A percentile compares a stretch with the other conserved stretches of the same genome.
Evolutionary conservation across 306 rosid genomes (phyloP).

Genomic region (Dalbergia cultrata): DNA sequence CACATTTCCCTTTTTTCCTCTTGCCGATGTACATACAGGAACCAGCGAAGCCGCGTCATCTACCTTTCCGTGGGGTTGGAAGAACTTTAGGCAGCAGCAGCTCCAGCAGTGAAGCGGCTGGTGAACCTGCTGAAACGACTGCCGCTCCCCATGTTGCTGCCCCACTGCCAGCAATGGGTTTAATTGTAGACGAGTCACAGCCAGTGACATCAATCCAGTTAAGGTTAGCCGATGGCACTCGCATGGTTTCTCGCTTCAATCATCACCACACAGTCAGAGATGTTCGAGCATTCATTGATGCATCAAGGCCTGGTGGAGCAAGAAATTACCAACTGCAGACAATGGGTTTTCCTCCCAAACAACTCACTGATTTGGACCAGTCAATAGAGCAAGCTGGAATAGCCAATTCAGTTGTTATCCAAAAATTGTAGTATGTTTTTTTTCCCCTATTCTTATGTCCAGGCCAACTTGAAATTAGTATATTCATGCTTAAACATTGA

Average conservation of each 20-base stretch:
- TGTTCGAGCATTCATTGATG: conserved; percentile 81
- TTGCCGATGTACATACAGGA: conserved; percentile 62
- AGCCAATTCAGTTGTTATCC: conserved; percentile 93
- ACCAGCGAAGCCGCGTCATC: conserved; percentile 61
- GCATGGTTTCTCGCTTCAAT: conserved; percentile 95
- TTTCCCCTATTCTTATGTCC: conserved; percentile 18
- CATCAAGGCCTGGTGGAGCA: conserved; percentile 83
- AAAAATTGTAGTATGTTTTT: conserved; percentile 49
- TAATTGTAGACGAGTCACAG: conserved; percentile 73
- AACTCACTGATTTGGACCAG: conserved; percentile 83
- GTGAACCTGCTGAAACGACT: conserved; percentile 51
- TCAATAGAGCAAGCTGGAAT: conserved; percentile 92
- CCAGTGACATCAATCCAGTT: conserved; percentile 92
- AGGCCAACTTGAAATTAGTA: conserved; percentile 38
- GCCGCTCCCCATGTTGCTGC: conserved; percentile 52
- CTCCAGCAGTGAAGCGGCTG: conserved; percentile 45
- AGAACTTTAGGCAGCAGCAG: conserved; percentile 79
- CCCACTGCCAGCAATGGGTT: conserved; percentile 70
- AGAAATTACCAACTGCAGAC: conserved; percentile 83
- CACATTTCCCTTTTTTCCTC: background rate
- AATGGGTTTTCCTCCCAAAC: conserved; percentile 98
- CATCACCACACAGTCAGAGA: conserved; percentile 87
- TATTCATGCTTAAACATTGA: conserved; percentile 24
- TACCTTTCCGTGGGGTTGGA: conserved; percentile 84
- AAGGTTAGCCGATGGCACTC: conserved; percentile 94